Conservation (phyloP, 148 eudicot genomes). For the Spergularia marina region DNA sequence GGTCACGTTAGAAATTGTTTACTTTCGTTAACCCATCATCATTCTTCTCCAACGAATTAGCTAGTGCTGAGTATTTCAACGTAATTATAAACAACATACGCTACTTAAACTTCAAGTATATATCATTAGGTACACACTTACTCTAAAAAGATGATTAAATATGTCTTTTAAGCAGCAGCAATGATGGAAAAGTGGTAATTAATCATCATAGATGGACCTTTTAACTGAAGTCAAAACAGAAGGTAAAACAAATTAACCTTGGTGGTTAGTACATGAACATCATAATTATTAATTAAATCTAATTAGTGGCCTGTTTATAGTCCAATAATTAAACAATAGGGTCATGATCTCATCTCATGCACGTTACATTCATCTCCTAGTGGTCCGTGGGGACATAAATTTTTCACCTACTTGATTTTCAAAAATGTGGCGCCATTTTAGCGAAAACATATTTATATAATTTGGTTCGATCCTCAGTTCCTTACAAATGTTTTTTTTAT, state of each 20-base stretch:
- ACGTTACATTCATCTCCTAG: neutral
- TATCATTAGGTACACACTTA: conserved; percentile 18
- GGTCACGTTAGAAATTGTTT: neutral
- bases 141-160: conserved; percentile 23
- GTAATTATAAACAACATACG: conserved; percentile 1
- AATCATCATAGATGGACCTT: conserved; percentile 17
- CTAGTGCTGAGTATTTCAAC: neutral
- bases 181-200: conserved; percentile 22
- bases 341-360: conserved; percentile 17
- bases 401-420: neutral
- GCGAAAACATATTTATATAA: too few relatives aligned
- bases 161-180: conserved; percentile 21
- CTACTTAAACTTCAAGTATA: conserved; percentile 24
- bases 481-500: too few relatives aligned
- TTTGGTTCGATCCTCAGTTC: too few relatives aligned
- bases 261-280: too few relatives aligned
- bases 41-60: conserved; percentile 17
- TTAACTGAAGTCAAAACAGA: conserved; percentile 24
- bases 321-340: conserved; percentile 16
- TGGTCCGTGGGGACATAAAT: conserved; percentile 5
- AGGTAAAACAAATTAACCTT: conserved; percentile 5
- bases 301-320: too few relatives aligned
- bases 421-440: conserved; percentile 13
- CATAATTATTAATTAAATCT: too few relatives aligned
- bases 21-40: neutral